Evolutionary conservation across 2,329 filamentous ascomycete species (phyloP).

Genomic region (Calonectria leucothoes): DNA sequence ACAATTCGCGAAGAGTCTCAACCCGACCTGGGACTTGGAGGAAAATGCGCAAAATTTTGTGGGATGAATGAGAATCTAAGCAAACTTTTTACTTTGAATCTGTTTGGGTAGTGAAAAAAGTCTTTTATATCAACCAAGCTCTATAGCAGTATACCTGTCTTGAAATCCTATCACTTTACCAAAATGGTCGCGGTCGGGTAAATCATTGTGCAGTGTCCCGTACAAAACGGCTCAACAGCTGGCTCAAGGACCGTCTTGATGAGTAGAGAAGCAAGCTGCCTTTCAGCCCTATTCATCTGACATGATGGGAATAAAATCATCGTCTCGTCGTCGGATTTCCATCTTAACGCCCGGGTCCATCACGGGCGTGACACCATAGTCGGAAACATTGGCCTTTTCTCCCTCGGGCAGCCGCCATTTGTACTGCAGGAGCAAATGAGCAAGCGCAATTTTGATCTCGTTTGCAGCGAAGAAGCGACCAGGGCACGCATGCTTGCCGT

Average conservation of each 20-base stretch:
- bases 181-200: too few species aligned
- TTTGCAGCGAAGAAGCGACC: slow-evolving; percentile 56
- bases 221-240: too few species aligned
- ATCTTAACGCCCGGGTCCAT: not conserved
- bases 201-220: too few species aligned
- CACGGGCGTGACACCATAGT: not conserved
- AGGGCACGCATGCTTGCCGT: slow-evolving; percentile 55
- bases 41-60: too few species aligned
- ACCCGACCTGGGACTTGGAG: slow-evolving; percentile 1
- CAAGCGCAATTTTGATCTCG: slow-evolving; percentile 51
- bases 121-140: too few species aligned
- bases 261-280: too few species aligned
- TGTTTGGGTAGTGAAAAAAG: too few species aligned
- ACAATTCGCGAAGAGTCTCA: slow-evolving; percentile 2
- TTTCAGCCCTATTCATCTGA: not conserved
- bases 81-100: too few species aligned
- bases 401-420: not conserved
- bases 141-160: too few species aligned
- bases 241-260: too few species aligned
- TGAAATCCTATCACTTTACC: too few species aligned
- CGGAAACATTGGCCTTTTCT: not conserved
- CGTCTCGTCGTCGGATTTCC: not conserved
- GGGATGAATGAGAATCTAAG: too few species aligned
- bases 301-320: not conserved
- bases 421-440: slow-evolving; percentile 44